phyloP scores from a whole-genome alignment of 208 protist species.

The Phytomonas sp. region DNA sequence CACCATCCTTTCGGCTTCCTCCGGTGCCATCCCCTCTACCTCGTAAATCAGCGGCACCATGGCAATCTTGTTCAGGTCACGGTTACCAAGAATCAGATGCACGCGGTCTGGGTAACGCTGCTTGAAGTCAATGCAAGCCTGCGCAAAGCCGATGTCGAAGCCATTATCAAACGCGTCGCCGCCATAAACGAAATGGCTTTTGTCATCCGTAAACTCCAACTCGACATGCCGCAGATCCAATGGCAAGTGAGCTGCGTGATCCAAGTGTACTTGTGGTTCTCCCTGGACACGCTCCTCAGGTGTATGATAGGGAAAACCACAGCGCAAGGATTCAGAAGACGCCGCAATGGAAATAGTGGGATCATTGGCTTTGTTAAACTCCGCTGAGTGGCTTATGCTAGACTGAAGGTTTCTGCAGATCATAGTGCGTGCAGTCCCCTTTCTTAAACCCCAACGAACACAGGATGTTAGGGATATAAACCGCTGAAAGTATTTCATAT shows the following conservation, averaged over 20 bases:
- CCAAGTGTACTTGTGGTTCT: background rate
- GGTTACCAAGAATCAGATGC: conserved; percentile 85
- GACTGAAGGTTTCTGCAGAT: background rate
- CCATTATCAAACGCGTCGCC: conserved; percentile 88
- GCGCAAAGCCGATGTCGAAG: conserved; percentile 51
- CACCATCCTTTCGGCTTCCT: conserved; percentile 18
- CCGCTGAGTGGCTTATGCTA: background rate
- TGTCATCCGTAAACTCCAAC: conserved; percentile 16
- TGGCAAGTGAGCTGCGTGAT: background rate
- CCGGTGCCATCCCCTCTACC: conserved; percentile 10
- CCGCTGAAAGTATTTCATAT: conserved; percentile 69
- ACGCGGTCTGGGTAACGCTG: conserved; percentile 59
- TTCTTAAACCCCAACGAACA: background rate
- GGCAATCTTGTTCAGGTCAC: conserved; percentile 88
- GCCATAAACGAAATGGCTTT: conserved; percentile 80
- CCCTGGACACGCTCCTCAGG: background rate
- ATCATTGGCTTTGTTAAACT: background rate
- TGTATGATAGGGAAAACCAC: background rate
- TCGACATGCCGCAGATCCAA: background rate
- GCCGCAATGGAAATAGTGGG: background rate
- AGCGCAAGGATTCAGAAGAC: background rate
- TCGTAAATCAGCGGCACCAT: conserved; percentile 33
- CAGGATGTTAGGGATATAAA: conserved; percentile 32
- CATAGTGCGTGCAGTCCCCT: background rate
- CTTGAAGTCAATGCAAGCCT: conserved; percentile 67